These are phyloP conservation scores for Pyrenopolyporus hunteri DNA, from an alignment of 495 filamentous ascomycete genomes.

Conservation along the genomic window DNA sequence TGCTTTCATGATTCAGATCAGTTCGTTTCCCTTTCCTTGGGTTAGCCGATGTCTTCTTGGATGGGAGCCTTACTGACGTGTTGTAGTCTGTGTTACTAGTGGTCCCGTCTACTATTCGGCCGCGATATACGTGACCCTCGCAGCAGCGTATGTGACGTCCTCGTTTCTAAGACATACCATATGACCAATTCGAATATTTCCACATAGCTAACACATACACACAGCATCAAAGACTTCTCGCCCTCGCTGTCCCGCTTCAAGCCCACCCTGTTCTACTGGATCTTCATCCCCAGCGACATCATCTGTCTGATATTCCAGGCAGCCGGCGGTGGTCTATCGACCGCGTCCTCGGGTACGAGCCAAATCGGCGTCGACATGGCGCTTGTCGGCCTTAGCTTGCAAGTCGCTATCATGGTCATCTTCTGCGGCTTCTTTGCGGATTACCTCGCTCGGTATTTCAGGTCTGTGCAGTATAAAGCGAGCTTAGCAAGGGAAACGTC, in stretches of 20 bases:
- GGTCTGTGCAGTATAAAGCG: slow-evolving; percentile 22
- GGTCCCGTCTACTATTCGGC: slow-evolving; percentile 64
- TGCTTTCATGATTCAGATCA: slow-evolving; percentile 59
- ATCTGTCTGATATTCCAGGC: slow-evolving; percentile 58
- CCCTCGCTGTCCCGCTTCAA: slow-evolving; percentile 57
- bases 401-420: slow-evolving; percentile 51
- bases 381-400: slow-evolving; percentile 52
- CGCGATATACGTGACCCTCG: slow-evolving; percentile 64
- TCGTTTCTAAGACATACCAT: not conserved
- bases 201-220: not conserved
- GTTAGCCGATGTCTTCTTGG: not conserved
- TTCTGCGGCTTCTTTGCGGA: slow-evolving; percentile 53
- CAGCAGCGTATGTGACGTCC: slow-evolving; percentile 40
- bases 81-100: slow-evolving; percentile 58
- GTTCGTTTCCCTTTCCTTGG: slow-evolving; percentile 25
- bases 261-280: slow-evolving; percentile 57
- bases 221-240: slow-evolving; percentile 9
- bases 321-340: slow-evolving; percentile 41
- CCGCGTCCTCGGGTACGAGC: slow-evolving; percentile 24
- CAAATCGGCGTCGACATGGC: slow-evolving; percentile 55
- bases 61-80: not conserved
- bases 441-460: slow-evolving; percentile 44
- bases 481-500: slow-evolving; percentile 12
- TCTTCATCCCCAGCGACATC: slow-evolving; percentile 62
- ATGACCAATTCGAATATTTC: not conserved